Percentiles rank a stretch among this genome's conserved stretches.
Evolutionary conservation across 2,329 filamentous ascomycete genomes (phyloP).

Genomic region (Waltergamsia citrina): DNA sequence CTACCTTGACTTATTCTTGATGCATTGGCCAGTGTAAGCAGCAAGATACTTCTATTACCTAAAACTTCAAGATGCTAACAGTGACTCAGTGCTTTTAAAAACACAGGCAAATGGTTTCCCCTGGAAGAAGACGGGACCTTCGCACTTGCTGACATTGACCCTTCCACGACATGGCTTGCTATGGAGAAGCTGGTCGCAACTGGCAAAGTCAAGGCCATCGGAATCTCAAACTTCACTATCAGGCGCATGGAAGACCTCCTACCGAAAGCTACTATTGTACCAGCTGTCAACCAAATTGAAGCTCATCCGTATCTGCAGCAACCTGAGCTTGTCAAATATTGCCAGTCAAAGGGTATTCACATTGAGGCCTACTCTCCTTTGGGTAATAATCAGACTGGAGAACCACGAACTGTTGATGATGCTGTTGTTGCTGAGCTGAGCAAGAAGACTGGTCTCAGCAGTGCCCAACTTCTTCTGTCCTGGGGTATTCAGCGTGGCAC

Average conservation of each 20-base stretch:
- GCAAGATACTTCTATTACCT: no score
- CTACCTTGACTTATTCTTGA: slow-evolving; percentile 42
- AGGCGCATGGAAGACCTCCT: slow-evolving; percentile 29
- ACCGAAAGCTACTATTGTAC: slow-evolving; percentile 40
- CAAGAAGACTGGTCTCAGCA: slow-evolving; percentile 25
- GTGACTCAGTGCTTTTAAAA: not conserved
- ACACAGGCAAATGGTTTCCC: slow-evolving; percentile 16
- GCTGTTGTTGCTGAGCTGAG: slow-evolving; percentile 35
- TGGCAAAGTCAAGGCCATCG: slow-evolving; percentile 33
- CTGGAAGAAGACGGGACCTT: slow-evolving; percentile 53
- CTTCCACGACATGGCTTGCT: slow-evolving; percentile 26
- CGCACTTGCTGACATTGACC: slow-evolving; percentile 48
- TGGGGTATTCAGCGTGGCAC: slow-evolving; percentile 57
- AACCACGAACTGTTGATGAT: slow-evolving; percentile 39
- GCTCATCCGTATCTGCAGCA: slow-evolving; percentile 61
- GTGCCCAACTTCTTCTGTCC: slow-evolving; percentile 33
- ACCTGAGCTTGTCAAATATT: slow-evolving; percentile 44
- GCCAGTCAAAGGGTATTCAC: slow-evolving; percentile 46
- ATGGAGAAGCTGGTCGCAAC: slow-evolving; percentile 27
- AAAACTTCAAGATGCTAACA: not conserved
- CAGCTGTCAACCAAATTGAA: slow-evolving; percentile 61
- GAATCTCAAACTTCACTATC: slow-evolving; percentile 40
- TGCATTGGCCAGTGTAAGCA: no score
- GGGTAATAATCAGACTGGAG: slow-evolving; percentile 31
- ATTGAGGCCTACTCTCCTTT: slow-evolving; percentile 26